phyloP scores from a whole-genome alignment of 257 asterid species.

The Paraleonurus japonicus region DNA sequence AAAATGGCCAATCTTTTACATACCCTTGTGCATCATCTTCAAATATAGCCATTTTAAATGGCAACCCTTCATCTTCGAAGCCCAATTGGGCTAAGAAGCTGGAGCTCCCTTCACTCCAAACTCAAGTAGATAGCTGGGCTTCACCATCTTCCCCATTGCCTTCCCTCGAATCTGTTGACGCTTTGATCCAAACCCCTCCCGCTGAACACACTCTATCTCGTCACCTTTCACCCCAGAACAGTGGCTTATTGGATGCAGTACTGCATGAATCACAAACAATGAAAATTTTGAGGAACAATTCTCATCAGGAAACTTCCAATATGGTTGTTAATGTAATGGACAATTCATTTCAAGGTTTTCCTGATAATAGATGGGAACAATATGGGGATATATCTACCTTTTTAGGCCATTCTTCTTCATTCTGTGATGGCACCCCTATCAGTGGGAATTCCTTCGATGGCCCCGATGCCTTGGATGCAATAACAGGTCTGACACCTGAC shows the following conservation, averaged over 20 bases:
- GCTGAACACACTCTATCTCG: conserved; percentile 37
- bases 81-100: conserved; percentile 66
- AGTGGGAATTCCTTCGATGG: conserved; percentile 53
- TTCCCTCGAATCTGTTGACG: conserved; percentile 56
- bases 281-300: conserved; percentile 34
- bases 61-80: conserved; percentile 71
- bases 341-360: conserved; percentile 39
- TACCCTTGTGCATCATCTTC: conserved; percentile 33
- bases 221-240: conserved; percentile 51
- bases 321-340: conserved; percentile 36
- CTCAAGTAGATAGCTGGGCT: conserved; percentile 59
- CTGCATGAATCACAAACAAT: conserved; percentile 50
- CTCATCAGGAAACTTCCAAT: conserved; percentile 29
- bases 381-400: conserved; percentile 48
- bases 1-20: conserved; percentile 41
- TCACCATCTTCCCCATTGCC: conserved; percentile 68
- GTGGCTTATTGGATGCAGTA: conserved; percentile 70
- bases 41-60: conserved; percentile 48
- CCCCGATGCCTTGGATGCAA: conserved; percentile 35
- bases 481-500: conserved; percentile 39
- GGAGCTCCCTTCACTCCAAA: conserved; percentile 99
- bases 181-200: conserved; percentile 57
- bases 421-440: conserved; percentile 50
- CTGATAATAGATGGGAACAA: conserved; percentile 44
- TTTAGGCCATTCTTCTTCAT: conserved; percentile 51